Base-by-base conservation (phyloP, 176 grass and related monocot genomes). In the Oryza australiensis region DNA sequence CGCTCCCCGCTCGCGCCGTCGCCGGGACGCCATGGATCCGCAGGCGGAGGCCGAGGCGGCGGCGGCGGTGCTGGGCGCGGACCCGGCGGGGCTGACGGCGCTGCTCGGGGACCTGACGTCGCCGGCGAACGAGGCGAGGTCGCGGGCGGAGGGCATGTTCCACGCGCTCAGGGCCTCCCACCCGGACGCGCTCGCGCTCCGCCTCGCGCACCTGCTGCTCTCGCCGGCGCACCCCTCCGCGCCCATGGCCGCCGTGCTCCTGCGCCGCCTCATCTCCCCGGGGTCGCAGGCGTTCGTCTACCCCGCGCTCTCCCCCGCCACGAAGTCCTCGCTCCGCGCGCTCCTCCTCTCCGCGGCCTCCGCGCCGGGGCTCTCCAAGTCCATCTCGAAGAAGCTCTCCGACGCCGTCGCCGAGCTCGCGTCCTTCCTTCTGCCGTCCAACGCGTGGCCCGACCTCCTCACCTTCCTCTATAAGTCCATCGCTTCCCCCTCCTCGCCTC, bases 381-480 rank as follows among this genome's bases (percentile, higher is more conserved):
- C 96, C 22, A 68, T 95, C 59, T 89, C 90, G 9, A 91, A 85
- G 81, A 98, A 98, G 88, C 90, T 98, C 68, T 94, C 90, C 37
- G 96, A 98, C 40, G 82, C 96, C 33, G 80, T 98, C 62, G 91
- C 96, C 10, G 96, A 92, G 82, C 90, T 98, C 37, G 96, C 86
- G 0, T 84, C 93, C 43, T 62, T 77, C 46, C 87, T 98, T 7
- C 92, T 98, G 9, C 96, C 93, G 7, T 75, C 86, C 22, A 53
- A 62, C 43, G 64, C 79, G 1, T 98, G 96, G 96, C 87, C 92
- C 0, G 96, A 98, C 34, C 85, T 98, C 14, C 90, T 98, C n/a
- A 88, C 89, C 3, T 95, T 98, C 85, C 86, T 98, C 53, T 98
- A 95, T 87, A 89, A 91, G 1, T 87, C 96, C 57, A 88, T 92